Evolutionary conservation across 2,329 filamentous ascomycete genomes (phyloP), one percentile per base, ranked within the genome.

Genomic region (Penicillium sp.): DNA sequence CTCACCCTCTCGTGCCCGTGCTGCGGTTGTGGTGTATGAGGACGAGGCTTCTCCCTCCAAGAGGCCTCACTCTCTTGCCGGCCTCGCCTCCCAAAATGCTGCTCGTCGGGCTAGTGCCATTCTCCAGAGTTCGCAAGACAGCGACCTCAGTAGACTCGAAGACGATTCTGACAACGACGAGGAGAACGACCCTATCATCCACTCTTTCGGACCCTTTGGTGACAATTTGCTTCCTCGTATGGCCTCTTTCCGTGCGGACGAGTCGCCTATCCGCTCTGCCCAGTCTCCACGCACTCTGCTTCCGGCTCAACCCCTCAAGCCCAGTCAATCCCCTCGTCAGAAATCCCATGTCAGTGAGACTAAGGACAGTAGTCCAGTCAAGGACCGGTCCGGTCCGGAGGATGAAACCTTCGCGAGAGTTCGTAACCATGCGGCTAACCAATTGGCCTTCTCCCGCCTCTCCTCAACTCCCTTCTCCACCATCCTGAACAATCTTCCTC

Each of bases 171-270:
- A 94, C 48, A 83, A 86, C 1, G 85, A 91, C 54, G 90, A 96
- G 70, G 91, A 97, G 67, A 96, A 96, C 50, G 93, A 97, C 54
- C 90, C 90, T 2, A 82, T 95, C 39, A 75, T 96, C 13, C 87
- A 93, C 65, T 95, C 90, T 0, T 96, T 96, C 53, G 90, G 89
- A 11, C 88, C 89, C 1, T 94, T 87, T 58, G 89, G 88, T 28
- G 86, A 86, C 38, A 87, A 95, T 60, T 75, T 95, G 25, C 81
- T 91, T n/a, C 80, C 80, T 46, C 83, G 87, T 17, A 78, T 96
- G 63, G 86, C 87, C 15, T 87, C 86, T 2, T 85, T 96, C 70
- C 78, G 76, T 34, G 77, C 86, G 4, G 74, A 71, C 29, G 68
- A 72, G 33, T 87, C 86, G 6, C 86, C 86, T 16, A 73, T 78